phyloP scores from a whole-genome alignment of 2,329 filamentous ascomycete genomes.

The Pseudopithomyces chartarum region DNA sequence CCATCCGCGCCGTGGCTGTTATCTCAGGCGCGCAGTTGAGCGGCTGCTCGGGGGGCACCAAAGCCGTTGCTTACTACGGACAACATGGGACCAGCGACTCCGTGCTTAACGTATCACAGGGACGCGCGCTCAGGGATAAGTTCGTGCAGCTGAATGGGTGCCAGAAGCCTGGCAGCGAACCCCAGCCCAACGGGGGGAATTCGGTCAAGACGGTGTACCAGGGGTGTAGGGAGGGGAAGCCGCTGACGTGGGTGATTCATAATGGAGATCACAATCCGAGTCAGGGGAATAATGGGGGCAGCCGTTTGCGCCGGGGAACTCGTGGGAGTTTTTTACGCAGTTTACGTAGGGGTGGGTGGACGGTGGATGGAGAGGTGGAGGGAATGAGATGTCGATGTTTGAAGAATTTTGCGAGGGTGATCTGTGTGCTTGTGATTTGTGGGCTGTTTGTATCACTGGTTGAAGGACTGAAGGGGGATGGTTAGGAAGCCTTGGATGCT shows the following conservation, averaged over 20 bases:
- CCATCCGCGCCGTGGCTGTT: slow-evolving; percentile 47
- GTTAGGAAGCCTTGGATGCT: no score
- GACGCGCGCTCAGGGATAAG: slow-evolving; percentile 43
- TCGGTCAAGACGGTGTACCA: slow-evolving; percentile 18
- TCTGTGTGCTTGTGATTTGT: no score
- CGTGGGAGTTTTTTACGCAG: slow-evolving; percentile 40
- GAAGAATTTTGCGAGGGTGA: no score
- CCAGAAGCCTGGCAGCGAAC: slow-evolving; percentile 22
- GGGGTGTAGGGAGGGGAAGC: slow-evolving; percentile 35
- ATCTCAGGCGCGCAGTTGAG: slow-evolving; percentile 20
- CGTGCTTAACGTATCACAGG: slow-evolving; percentile 41
- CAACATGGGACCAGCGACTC: slow-evolving; percentile 47
- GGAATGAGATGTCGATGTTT: background rate
- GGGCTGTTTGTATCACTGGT: no score
- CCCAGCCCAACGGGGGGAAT: slow-evolving; percentile 17
- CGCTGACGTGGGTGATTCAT: slow-evolving; percentile 36
- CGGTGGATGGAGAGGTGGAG: background rate
- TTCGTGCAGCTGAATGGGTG: slow-evolving; percentile 47
- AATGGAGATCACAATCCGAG: slow-evolving; percentile 23
- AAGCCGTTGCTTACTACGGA: slow-evolving; percentile 47
- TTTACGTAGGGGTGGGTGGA: slow-evolving; percentile 8
- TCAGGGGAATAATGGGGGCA: slow-evolving; percentile 15
- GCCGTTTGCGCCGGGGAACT: slow-evolving; percentile 28
- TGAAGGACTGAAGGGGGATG: no score
- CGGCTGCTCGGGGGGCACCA: slow-evolving; percentile 36